Percentiles rank a stretch among this genome's conserved stretches.
phyloP scores from a whole-genome alignment of 257 asterid species.

The Haberlea rhodopensis region DNA sequence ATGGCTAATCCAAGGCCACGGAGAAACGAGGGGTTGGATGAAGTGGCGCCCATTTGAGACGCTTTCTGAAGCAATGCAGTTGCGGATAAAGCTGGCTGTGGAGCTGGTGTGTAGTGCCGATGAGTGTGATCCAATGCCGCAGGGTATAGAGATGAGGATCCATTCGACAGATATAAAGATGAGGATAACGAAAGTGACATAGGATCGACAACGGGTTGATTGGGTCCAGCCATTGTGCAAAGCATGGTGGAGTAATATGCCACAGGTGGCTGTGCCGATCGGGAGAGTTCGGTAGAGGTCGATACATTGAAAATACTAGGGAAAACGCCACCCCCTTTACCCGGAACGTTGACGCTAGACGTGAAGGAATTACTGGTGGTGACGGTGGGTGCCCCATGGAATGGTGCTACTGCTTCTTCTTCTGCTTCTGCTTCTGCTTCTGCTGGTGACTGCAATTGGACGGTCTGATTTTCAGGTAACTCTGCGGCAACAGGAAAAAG shows the following conservation, averaged over 20 bases:
- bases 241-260: constrained; percentile 39
- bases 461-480: constrained; percentile 58
- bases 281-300: constrained; percentile 34
- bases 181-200: constrained; percentile 68
- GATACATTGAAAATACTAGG: constrained; percentile 38
- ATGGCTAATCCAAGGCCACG: constrained; percentile 66
- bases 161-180: constrained; percentile 40
- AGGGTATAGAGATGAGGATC: constrained; percentile 42
- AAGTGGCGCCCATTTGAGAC: constrained; percentile 24
- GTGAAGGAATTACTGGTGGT: constrained; percentile 29
- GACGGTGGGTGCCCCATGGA: constrained; percentile 23
- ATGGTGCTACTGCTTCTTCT: constrained; percentile 19
- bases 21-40: constrained; percentile 67
- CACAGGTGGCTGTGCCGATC: constrained; percentile 23
- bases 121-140: constrained; percentile 38
- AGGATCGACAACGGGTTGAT: constrained; percentile 41
- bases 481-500: constrained; percentile 39
- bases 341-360: constrained; percentile 32
- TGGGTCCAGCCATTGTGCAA: constrained; percentile 35
- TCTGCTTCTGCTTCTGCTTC: too few species aligned
- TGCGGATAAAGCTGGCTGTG: constrained; percentile 73
- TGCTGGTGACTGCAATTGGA: constrained; percentile 39
- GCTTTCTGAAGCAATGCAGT: constrained; percentile 92
- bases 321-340: constrained; percentile 32
- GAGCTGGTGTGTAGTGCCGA: constrained; percentile 30